Evolutionary conservation across 1,139 yeast species (phyloP).

Genomic region (Sugiyamaella grinbergsii): DNA sequence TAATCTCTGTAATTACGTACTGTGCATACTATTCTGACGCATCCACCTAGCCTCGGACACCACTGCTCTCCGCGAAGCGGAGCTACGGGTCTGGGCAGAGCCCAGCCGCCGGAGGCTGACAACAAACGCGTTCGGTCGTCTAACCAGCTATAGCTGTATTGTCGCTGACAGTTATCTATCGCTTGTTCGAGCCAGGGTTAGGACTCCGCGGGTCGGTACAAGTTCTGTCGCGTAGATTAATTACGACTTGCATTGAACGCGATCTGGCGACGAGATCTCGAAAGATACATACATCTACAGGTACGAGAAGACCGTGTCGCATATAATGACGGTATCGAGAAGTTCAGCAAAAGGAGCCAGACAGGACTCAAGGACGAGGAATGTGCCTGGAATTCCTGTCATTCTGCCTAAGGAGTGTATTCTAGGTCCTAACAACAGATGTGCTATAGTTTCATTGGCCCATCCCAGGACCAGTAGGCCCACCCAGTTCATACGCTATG

Average conservation of each 20-base stretch:
- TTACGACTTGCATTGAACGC: slow-evolving; percentile 11
- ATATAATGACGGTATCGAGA: slow-evolving; percentile 4
- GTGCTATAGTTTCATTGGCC: slow-evolving; percentile 21
- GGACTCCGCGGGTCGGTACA: slow-evolving; percentile 8
- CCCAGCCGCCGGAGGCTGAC: no score
- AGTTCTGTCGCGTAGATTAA: slow-evolving; percentile 4
- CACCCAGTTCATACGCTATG: slow-evolving; percentile 28
- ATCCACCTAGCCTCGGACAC: no score
- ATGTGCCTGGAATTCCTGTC: slow-evolving; percentile 15
- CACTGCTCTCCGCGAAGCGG: no score
- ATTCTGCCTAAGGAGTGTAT: slow-evolving; percentile 24
- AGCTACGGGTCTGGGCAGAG: no score
- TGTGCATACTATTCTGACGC: slow-evolving; percentile 4
- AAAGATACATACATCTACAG: background rate
- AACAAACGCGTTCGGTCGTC: no score
- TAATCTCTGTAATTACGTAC: background rate
- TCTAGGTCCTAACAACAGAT: slow-evolving; percentile 4
- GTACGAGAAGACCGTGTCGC: background rate
- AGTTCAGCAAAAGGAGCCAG: background rate
- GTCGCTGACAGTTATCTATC: no score
- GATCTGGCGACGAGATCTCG: background rate
- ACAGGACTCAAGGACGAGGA: background rate
- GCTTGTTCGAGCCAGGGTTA: no score
- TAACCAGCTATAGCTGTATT: no score
- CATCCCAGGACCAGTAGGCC: slow-evolving; percentile 37